phyloP scores from a whole-genome alignment of 2,329 filamentous ascomycete genomes.

The Monilinia laxa region DNA sequence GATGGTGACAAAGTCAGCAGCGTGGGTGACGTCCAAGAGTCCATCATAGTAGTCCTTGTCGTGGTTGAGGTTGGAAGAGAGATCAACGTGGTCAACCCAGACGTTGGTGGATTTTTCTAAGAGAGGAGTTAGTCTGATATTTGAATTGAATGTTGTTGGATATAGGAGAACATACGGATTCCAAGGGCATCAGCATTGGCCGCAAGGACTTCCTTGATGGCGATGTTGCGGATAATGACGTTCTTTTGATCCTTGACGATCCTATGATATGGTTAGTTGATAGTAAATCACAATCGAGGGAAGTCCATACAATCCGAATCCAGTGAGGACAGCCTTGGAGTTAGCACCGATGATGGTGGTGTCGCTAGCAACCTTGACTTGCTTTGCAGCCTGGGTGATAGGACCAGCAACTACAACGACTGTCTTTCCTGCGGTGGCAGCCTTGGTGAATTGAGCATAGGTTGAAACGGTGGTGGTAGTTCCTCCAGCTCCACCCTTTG shows the following conservation, averaged over 20 bases:
- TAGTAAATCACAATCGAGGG: not conserved
- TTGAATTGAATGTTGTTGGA: not conserved
- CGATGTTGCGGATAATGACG: slow-evolving; percentile 58
- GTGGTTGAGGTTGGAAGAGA: slow-evolving; percentile 41
- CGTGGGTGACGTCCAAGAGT: slow-evolving; percentile 47
- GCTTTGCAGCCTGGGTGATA: slow-evolving; percentile 6
- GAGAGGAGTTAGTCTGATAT: not conserved
- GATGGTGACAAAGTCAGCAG: slow-evolving; percentile 46
- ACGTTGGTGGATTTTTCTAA: slow-evolving; percentile 20
- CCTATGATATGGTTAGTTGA: not conserved
- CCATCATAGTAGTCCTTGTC: slow-evolving; percentile 48
- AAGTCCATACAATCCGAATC: slow-evolving; percentile 20
- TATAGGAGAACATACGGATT: slow-evolving; percentile 43
- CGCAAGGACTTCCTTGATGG: slow-evolving; percentile 49
- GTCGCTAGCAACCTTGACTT: slow-evolving; percentile 19
- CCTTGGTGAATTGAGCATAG: slow-evolving; percentile 42
- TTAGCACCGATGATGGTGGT: slow-evolving; percentile 18
- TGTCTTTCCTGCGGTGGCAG: slow-evolving; percentile 14
- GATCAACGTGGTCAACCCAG: slow-evolving; percentile 23
- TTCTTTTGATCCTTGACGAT: slow-evolving; percentile 43
- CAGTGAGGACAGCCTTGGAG: slow-evolving; percentile 7
- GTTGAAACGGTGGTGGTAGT: slow-evolving; percentile 48
- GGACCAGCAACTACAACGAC: slow-evolving; percentile 15
- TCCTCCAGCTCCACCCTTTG: slow-evolving; percentile 49
- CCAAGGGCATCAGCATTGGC: slow-evolving; percentile 51